A percentile compares a stretch with the other conserved stretches of the same genome.
Conservation (phyloP, 1,284 basidiomycete genomes). For the Cutaneotrichosporon arboriforme region DNA sequence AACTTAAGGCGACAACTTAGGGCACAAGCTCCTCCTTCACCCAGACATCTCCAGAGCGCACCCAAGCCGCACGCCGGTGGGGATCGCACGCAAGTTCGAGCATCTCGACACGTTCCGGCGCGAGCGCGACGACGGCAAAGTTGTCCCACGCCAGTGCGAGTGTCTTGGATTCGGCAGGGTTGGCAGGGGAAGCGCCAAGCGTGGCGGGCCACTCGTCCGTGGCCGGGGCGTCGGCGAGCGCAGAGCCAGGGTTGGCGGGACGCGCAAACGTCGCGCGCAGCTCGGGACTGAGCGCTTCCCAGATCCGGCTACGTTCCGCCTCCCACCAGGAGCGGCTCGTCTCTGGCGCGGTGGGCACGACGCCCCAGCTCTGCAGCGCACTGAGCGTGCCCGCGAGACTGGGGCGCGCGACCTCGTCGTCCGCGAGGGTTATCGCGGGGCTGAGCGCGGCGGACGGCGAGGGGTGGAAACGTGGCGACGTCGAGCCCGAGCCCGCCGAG, state of each 20-base stretch:
- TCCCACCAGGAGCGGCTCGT: slow-evolving; percentile 34
- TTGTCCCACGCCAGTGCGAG: slow-evolving; percentile 32
- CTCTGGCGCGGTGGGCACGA: slow-evolving; percentile 4
- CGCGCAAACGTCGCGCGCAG: slow-evolving; percentile 43
- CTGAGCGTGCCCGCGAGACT: not conserved
- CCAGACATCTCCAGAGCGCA: slow-evolving; percentile 26
- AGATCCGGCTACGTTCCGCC: slow-evolving; percentile 30
- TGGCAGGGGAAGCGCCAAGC: not conserved
- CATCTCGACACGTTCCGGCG: slow-evolving; percentile 33
- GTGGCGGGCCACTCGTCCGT: not conserved
- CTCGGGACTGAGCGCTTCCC: slow-evolving; percentile 37
- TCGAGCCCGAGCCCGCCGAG: not conserved
- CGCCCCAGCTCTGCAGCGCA: not conserved
- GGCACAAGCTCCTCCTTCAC: slow-evolving; percentile 32
- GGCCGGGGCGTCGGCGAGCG: slow-evolving; percentile 25
- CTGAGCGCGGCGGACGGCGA: not conserved
- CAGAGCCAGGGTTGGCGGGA: slow-evolving; percentile 33
- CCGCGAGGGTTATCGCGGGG: not conserved
- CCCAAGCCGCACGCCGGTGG: slow-evolving; percentile 37
- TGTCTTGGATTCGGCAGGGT: slow-evolving; percentile 24
- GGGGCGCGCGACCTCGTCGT: not conserved
- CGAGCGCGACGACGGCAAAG: slow-evolving; percentile 42
- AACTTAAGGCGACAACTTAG: slow-evolving; percentile 1
- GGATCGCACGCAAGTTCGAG: slow-evolving; percentile 43
- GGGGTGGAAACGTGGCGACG: not conserved